Conservation (phyloP, 768 basidiomycete species). For the Pulveroboletus ravenelii region DNA sequence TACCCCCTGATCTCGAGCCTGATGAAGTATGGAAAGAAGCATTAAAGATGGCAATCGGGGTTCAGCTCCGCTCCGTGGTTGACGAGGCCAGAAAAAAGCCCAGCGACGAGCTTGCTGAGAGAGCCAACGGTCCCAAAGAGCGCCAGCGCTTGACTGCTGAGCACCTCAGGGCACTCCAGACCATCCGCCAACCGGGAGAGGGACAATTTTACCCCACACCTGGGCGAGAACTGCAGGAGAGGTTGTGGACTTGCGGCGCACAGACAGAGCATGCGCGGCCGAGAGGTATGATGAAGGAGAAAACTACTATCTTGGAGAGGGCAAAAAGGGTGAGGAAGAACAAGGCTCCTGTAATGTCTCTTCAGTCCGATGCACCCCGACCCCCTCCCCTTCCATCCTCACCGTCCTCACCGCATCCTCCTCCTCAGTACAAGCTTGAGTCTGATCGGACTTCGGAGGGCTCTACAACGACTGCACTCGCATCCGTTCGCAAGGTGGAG, state of each 20-base stretch:
- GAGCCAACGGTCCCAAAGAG: background rate
- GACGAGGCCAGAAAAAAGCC: constrained; percentile 63
- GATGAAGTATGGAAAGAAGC: constrained; percentile 51
- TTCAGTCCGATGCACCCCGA: constrained; percentile 14
- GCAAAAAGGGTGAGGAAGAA: constrained; percentile 17
- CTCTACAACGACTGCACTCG: too few relatives aligned
- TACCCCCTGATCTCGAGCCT: constrained; percentile 38
- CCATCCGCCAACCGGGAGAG: constrained; percentile 41
- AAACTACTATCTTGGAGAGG: constrained; percentile 41
- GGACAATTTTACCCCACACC: constrained; percentile 44
- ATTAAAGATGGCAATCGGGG: constrained; percentile 49
- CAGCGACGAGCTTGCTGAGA: constrained; percentile 44
- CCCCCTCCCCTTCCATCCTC: too few relatives aligned
- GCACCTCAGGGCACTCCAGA: constrained; percentile 39
- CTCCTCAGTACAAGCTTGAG: too few relatives aligned
- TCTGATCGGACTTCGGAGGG: too few relatives aligned
- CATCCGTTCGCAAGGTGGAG: too few relatives aligned
- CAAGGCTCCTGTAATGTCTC: too few relatives aligned
- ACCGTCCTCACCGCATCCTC: too few relatives aligned
- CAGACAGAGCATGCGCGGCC: constrained; percentile 31
- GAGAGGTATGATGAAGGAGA: constrained; percentile 32
- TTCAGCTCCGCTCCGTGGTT: constrained; percentile 37
- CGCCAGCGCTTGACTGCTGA: constrained; percentile 36
- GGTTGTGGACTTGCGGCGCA: constrained; percentile 42
- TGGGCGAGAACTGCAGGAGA: constrained; percentile 45